Conservation (phyloP, 768 basidiomycete genomes). For the Kwoniella dendrophila region DNA sequence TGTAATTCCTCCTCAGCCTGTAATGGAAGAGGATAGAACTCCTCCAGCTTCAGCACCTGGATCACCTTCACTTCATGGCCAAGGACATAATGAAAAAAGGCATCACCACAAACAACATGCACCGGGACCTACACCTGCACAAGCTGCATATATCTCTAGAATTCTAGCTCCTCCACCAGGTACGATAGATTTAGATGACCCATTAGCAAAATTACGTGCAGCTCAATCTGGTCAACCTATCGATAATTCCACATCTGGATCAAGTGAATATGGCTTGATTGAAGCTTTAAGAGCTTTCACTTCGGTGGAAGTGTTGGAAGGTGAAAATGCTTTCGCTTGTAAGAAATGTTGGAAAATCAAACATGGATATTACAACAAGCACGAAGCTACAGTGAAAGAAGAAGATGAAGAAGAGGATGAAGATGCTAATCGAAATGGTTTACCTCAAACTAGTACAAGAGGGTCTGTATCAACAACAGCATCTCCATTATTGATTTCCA, state of each 20-base stretch:
- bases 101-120: constrained; percentile 23
- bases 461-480: constrained; percentile 3
- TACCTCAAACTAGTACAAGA: constrained; percentile 1
- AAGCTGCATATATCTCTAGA: constrained; percentile 55
- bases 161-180: constrained; percentile 46
- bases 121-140: constrained; percentile 50
- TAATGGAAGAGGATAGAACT: constrained; percentile 3
- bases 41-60: constrained; percentile 8
- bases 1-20: constrained; percentile 9
- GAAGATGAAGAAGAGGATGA: constrained; percentile 46
- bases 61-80: constrained; percentile 5
- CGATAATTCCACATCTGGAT: background rate
- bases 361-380: constrained; percentile 60
- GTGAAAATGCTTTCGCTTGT: constrained; percentile 93
- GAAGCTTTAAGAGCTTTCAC: constrained; percentile 87
- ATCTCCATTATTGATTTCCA: constrained; percentile 3
- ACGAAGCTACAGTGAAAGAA: constrained; percentile 36
- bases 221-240: constrained; percentile 35
- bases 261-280: constrained; percentile 53
- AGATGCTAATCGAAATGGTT: background rate
- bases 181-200: constrained; percentile 32
- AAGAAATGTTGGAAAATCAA: constrained; percentile 88
- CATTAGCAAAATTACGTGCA: constrained; percentile 43
- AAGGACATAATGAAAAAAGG: background rate
- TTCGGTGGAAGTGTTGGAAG: constrained; percentile 86